Percentiles rank a stretch among this genome's conserved stretches.
Evolutionary conservation across 768 basidiomycete genomes (phyloP).

Genomic region (Serendipita vermifera): DNA sequence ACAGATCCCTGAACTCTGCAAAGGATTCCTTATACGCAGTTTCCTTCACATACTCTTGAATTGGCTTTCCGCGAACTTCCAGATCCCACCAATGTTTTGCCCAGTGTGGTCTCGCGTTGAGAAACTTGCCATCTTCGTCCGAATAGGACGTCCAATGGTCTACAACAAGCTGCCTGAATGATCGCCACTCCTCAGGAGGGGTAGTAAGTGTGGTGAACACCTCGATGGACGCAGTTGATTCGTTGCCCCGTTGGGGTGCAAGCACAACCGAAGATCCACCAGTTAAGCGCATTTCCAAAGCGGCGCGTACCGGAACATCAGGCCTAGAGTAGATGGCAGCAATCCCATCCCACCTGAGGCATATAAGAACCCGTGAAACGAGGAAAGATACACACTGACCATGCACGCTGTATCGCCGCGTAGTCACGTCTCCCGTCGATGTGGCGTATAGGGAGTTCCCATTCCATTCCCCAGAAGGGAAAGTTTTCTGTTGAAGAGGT

Average conservation of each 20-base stretch:
- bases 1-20: conserved; percentile 17
- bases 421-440: conserved; percentile 17
- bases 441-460: conserved; percentile 20
- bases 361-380: too few relatives aligned
- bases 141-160: conserved; percentile 20
- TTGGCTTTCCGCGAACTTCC: conserved; percentile 17
- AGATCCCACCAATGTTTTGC: conserved; percentile 22
- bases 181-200: conserved; percentile 16
- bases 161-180: conserved; percentile 18
- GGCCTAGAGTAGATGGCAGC: conserved; percentile 11
- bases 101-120: conserved; percentile 22
- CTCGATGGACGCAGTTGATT: conserved; percentile 20
- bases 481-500: conserved; percentile 22
- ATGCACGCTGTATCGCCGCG: conserved; percentile 19
- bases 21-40: conserved; percentile 20
- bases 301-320: conserved; percentile 18
- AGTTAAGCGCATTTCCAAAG: conserved; percentile 23
- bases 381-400: conserved; percentile 10
- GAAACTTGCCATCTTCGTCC: conserved; percentile 12
- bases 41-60: conserved; percentile 19
- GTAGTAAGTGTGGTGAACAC: conserved; percentile 20
- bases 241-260: conserved; percentile 21
- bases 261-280: conserved; percentile 19
- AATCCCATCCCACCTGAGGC: conserved; percentile 14
- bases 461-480: conserved; percentile 20